A percentile compares a stretch with the other conserved stretches of the same genome.
Evolutionary conservation across 257 asterid species (phyloP).

Genomic region (Eucommia ulmoides): DNA sequence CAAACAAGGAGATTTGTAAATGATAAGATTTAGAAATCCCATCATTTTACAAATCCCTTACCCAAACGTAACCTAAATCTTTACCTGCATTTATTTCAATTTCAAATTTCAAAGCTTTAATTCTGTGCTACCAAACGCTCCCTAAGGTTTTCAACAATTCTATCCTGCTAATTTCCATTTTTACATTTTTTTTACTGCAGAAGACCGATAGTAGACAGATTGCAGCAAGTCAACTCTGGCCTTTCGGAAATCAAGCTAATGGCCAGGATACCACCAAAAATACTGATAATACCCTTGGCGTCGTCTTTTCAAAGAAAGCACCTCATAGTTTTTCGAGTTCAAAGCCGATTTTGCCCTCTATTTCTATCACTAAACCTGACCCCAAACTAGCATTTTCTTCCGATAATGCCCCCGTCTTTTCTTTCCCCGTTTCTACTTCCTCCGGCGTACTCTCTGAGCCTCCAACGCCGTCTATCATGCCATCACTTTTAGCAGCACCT

Average conservation of each 20-base stretch:
- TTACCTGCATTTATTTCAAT: too few species aligned
- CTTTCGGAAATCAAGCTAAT: constrained; percentile 23
- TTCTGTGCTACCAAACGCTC: neutral
- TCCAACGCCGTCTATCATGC: constrained; percentile 75
- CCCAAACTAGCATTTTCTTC: constrained; percentile 18
- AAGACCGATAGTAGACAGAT: constrained; percentile 16
- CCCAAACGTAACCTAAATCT: too few species aligned
- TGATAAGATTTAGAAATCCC: too few species aligned
- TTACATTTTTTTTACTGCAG: constrained; percentile 23
- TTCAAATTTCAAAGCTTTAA: too few species aligned
- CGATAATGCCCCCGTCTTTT: constrained; percentile 49
- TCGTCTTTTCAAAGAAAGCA: constrained; percentile 28
- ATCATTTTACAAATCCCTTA: too few species aligned
- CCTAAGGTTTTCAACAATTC: neutral
- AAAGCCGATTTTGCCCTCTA: constrained; percentile 42
- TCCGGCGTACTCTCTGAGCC: constrained; percentile 58
- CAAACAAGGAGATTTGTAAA: too few species aligned
- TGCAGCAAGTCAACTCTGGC: constrained; percentile 11
- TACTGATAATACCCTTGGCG: constrained; percentile 11
- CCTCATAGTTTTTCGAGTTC: constrained; percentile 16
- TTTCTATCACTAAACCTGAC: constrained; percentile 34
- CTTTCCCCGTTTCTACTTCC: constrained; percentile 58
- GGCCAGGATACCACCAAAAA: constrained; percentile 26
- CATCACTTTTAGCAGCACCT: constrained; percentile 28
- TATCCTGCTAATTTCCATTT: neutral